phyloP scores from a whole-genome alignment of 345 rosid species.

The Nasturtium officinale region DNA sequence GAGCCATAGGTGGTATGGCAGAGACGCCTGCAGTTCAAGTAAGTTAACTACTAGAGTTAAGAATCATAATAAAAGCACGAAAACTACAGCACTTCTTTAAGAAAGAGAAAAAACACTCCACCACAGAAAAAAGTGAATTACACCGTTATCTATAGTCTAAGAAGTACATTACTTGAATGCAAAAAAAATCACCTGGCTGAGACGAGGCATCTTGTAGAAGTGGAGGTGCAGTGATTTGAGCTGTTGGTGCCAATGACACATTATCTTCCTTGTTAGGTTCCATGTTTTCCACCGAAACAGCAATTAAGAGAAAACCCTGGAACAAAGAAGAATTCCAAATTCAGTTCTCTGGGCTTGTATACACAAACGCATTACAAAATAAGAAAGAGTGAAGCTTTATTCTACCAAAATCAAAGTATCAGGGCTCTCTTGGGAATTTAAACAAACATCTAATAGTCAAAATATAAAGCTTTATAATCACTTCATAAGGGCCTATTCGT shows the following conservation, averaged over 20 bases:
- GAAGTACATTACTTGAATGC: slow-evolving; percentile 6
- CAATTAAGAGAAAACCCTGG: slow-evolving; percentile 15
- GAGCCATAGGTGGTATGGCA: slow-evolving; percentile 42
- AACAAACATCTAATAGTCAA: slow-evolving; percentile 29
- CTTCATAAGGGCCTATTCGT: background rate
- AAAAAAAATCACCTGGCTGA: slow-evolving; percentile 35
- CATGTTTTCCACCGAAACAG: slow-evolving; percentile 46
- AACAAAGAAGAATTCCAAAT: slow-evolving; percentile 16
- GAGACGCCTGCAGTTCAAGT: slow-evolving; percentile 39
- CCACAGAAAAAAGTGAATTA: background rate
- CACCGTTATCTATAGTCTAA: background rate
- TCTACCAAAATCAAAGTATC: background rate
- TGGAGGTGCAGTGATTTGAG: slow-evolving; percentile 43
- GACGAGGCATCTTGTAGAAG: slow-evolving; percentile 39
- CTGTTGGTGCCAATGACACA: slow-evolving; percentile 40
- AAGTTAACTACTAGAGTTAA: background rate
- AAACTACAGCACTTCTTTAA: background rate
- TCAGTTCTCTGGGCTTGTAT: background rate
- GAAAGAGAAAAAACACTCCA: background rate
- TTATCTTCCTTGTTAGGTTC: slow-evolving; percentile 60
- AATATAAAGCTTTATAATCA: slow-evolving; percentile 5
- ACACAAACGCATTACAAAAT: slow-evolving; percentile 2
- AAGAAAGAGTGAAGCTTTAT: background rate
- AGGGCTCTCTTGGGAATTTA: slow-evolving; percentile 26
- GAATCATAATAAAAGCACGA: background rate